phyloP scores from a whole-genome alignment of 1,139 yeast species.

The Arxiozyma bovina region DNA sequence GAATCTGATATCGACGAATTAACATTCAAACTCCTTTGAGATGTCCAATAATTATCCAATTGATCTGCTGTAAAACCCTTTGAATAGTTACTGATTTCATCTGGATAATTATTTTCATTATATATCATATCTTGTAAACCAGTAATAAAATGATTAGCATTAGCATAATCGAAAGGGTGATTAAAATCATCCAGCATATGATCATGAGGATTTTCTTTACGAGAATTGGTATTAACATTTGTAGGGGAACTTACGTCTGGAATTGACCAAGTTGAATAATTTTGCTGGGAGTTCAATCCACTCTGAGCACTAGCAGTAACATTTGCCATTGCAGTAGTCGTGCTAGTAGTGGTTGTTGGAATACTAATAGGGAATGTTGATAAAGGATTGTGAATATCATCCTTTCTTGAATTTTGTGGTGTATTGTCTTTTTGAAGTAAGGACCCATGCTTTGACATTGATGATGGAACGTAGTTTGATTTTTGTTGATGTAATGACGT shows the following conservation, averaged over 20 bases:
- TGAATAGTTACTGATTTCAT: slow-evolving; percentile 25
- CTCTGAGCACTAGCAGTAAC: slow-evolving; percentile 2
- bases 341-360: slow-evolving; percentile 7
- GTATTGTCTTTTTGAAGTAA: slow-evolving; percentile 1
- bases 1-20: not conserved
- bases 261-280: slow-evolving; percentile 4
- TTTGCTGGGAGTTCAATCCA: slow-evolving; percentile 1
- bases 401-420: not conserved
- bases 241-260: not conserved
- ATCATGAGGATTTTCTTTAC: not conserved
- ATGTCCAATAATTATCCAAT: slow-evolving; percentile 28
- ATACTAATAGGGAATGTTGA: slow-evolving; percentile 5
- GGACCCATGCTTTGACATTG: not conserved
- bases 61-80: slow-evolving; percentile 29
- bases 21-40: slow-evolving; percentile 7
- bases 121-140: slow-evolving; percentile 29
- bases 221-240: not conserved
- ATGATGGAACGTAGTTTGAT: not conserved
- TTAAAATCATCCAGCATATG: slow-evolving; percentile 7
- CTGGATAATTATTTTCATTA: slow-evolving; percentile 27
- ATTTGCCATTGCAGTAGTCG: slow-evolving; percentile 8
- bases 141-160: slow-evolving; percentile 26
- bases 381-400: not conserved
- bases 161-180: slow-evolving; percentile 24
- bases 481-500: slow-evolving; percentile 1